These are phyloP conservation scores for Vararia minispora DNA, from an alignment of 768 basidiomycete genomes.

Conservation along the genomic window DNA sequence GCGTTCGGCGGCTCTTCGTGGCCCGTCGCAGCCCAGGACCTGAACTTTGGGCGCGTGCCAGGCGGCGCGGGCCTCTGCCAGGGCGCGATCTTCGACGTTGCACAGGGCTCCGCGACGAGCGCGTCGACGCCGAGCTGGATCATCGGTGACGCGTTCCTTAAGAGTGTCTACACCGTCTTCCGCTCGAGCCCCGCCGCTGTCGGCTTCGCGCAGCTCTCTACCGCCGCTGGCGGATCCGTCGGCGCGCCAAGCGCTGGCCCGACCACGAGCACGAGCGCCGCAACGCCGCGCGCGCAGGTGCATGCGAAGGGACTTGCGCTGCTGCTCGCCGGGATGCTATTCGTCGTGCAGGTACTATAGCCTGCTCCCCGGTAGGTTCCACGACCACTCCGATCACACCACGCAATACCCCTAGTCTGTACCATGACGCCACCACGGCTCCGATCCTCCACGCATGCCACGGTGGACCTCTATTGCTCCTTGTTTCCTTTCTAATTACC, in stretches of 20 bases:
- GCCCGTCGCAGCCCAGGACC: constrained; percentile 63
- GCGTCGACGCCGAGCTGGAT: constrained; percentile 24
- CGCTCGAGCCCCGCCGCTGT: constrained; percentile 34
- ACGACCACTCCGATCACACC: constrained; percentile 56
- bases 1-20: constrained; percentile 70
- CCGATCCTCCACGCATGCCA: too few species aligned
- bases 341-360: too few species aligned
- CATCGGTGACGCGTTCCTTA: constrained; percentile 40
- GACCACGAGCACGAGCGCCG: too few species aligned
- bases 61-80: constrained; percentile 33
- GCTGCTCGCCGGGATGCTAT: too few species aligned
- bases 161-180: constrained; percentile 48
- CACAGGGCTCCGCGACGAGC: constrained; percentile 33
- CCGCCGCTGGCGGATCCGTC: constrained; percentile 20
- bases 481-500: too few species aligned
- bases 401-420: too few species aligned
- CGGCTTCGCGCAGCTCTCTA: constrained; percentile 36
- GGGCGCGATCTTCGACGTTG: constrained; percentile 60
- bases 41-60: constrained; percentile 56
- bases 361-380: too few species aligned
- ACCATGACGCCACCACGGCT: too few species aligned
- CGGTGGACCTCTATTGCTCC: too few species aligned
- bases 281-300: too few species aligned
- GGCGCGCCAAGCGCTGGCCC: constrained; percentile 32
- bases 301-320: too few species aligned